A percentile compares a stretch with the other conserved stretches of the same genome.
Evolutionary conservation across 1,284 basidiomycete species (phyloP).

Genomic region (Hemileia vastatrix): DNA sequence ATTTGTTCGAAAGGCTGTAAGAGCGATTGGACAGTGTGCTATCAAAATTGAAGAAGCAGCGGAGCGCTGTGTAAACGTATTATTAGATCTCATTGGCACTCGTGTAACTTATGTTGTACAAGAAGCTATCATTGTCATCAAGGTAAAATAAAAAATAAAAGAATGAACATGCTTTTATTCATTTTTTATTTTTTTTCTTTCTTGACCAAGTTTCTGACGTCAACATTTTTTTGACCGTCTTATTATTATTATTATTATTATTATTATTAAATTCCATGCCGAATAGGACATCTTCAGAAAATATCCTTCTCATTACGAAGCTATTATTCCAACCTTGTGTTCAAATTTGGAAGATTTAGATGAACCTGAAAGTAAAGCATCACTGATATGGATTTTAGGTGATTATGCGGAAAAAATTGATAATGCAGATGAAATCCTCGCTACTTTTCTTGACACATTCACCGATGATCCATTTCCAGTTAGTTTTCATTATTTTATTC

Average conservation of each 20-base stretch:
- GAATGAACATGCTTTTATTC: neutral
- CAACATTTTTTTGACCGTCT: neutral
- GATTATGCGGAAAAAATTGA: conserved; percentile 95
- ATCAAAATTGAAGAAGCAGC: conserved; percentile 91
- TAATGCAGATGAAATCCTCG: conserved; percentile 87
- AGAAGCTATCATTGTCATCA: conserved; percentile 93
- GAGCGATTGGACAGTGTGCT: conserved; percentile 91
- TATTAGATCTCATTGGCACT: conserved; percentile 80
- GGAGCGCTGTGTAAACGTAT: conserved; percentile 75
- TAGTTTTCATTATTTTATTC: conserved; percentile 30
- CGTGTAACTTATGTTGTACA: conserved; percentile 95
- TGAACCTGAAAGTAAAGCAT: conserved; percentile 90
- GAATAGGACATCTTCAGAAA: conserved; percentile 77
- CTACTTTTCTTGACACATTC: conserved; percentile 82
- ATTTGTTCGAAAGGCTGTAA: conserved; percentile 92
- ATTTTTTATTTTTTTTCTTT: neutral
- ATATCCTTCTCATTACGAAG: conserved; percentile 93
- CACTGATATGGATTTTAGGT: conserved; percentile 97
- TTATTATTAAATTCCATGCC: neutral
- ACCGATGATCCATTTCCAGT: conserved; percentile 84
- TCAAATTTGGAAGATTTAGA: conserved; percentile 84
- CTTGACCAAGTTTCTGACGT: no score
- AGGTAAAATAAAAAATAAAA: no score
- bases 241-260: neutral
- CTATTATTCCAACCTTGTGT: conserved; percentile 86